phyloP scores from a whole-genome alignment of 805 yeast species.

The Metahyphopichia silvanorum region DNA sequence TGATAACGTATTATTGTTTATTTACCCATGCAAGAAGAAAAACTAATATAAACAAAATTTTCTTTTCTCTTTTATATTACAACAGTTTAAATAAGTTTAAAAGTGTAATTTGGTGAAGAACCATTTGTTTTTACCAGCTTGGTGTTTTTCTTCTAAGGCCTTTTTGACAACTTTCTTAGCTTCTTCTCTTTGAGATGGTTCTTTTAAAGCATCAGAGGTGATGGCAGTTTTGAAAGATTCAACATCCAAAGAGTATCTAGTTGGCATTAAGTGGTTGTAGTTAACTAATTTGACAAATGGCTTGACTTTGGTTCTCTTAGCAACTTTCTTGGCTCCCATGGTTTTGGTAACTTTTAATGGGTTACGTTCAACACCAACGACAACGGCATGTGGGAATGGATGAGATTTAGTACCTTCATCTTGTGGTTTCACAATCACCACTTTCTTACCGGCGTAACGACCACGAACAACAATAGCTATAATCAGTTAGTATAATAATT shows the following conservation, averaged over 20 bases:
- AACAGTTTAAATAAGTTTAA: constrained; percentile 37
- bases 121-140: constrained; percentile 99
- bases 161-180: constrained; percentile 98
- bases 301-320: constrained; percentile 97
- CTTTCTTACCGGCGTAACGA: constrained; percentile 99
- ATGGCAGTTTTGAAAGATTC: constrained; percentile 91
- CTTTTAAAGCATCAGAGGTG: constrained; percentile 89
- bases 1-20: constrained; percentile 21
- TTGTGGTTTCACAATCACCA: constrained; percentile 96
- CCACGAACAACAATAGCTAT: constrained; percentile 98
- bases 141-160: constrained; percentile 99
- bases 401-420: constrained; percentile 99
- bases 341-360: constrained; percentile 95
- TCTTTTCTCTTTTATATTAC: constrained; percentile 1
- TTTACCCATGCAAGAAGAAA: constrained; percentile 25
- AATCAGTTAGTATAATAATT: constrained; percentile 35
- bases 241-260: constrained; percentile 97
- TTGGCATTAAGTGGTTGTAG: constrained; percentile 99
- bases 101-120: constrained; percentile 97
- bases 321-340: constrained; percentile 93
- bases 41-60: constrained; percentile 19
- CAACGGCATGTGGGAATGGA: constrained; percentile 99
- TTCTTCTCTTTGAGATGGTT: constrained; percentile 98
- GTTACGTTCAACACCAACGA: constrained; percentile 98
- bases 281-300: constrained; percentile 98